Evolutionary conservation across 1,284 basidiomycete species (phyloP).

Genomic region (Laetiporus sulphureus): DNA sequence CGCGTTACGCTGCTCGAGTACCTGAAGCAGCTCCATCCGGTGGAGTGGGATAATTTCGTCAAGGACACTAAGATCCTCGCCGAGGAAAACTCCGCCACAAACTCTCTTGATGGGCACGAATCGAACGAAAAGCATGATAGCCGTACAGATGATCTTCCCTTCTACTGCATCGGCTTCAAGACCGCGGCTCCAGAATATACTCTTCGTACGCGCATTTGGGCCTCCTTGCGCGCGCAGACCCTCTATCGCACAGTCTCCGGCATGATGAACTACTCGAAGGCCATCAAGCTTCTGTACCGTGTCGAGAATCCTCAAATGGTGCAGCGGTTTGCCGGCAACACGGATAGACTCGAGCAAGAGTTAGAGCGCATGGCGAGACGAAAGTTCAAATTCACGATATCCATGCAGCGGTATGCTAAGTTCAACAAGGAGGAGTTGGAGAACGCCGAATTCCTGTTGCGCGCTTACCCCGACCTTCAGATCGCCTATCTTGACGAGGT

Average conservation of each 20-base stretch:
- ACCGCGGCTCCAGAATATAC: slow-evolving; percentile 98
- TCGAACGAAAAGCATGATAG: slow-evolving; percentile 70
- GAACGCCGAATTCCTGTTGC: slow-evolving; percentile 96
- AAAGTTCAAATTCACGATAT: slow-evolving; percentile 98
- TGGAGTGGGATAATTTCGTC: slow-evolving; percentile 99
- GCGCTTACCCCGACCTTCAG: slow-evolving; percentile 97
- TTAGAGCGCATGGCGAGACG: slow-evolving; percentile 95
- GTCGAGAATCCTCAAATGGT: slow-evolving; percentile 99
- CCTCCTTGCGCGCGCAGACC: slow-evolving; percentile 96
- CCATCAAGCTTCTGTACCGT: slow-evolving; percentile 97
- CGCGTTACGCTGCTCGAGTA: slow-evolving; percentile 95
- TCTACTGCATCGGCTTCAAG: slow-evolving; percentile 99
- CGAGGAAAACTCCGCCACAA: slow-evolving; percentile 68
- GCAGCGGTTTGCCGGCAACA: slow-evolving; percentile 94
- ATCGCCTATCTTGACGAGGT: slow-evolving; percentile 99
- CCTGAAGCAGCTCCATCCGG: slow-evolving; percentile 97
- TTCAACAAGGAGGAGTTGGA: slow-evolving; percentile 99
- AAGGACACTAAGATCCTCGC: slow-evolving; percentile 99
- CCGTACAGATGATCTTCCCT: slow-evolving; percentile 92
- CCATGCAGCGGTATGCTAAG: slow-evolving; percentile 99
- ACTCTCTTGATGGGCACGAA: slow-evolving; percentile 48
- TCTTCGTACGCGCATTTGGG: slow-evolving; percentile 98
- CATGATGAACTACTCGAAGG: slow-evolving; percentile 99
- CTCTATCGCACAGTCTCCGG: slow-evolving; percentile 99
- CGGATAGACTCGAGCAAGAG: slow-evolving; percentile 93